Evolutionary conservation across 164 flowering plant genomes (phyloP).

Genomic region (Houttuynia cordata): DNA sequence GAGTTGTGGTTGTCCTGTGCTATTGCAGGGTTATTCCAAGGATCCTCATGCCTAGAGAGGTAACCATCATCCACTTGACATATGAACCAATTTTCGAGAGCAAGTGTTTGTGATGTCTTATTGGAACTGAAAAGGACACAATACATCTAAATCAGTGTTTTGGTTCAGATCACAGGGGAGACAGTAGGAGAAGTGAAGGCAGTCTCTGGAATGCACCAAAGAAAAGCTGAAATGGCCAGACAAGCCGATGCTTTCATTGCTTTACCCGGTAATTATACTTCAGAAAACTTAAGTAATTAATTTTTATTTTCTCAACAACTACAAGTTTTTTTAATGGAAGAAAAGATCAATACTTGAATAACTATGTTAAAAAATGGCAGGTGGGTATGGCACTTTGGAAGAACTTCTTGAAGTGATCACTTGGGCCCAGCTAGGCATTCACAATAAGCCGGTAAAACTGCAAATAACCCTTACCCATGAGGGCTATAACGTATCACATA

Average conservation of each 20-base stretch:
- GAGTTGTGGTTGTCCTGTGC: conserved; percentile 40
- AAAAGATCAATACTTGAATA: too few relatives aligned
- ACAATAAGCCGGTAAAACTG: conserved; percentile 48
- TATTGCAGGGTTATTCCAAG: conserved; percentile 80
- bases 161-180: conserved; percentile 57
- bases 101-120: too few relatives aligned
- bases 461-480: too few relatives aligned
- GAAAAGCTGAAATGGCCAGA: conserved; percentile 87
- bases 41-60: conserved; percentile 98
- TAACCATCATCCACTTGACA: conserved; percentile 15
- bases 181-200: conserved; percentile 66
- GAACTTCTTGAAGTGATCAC: conserved; percentile 69
- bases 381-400: conserved; percentile 69
- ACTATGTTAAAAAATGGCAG: conserved; percentile 19
- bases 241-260: conserved; percentile 87
- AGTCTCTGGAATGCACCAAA: conserved; percentile 72
- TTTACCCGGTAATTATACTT: conserved; percentile 24
- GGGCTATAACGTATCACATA: too few relatives aligned
- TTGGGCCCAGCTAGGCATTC: conserved; percentile 74
- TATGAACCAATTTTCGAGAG: too few relatives aligned
- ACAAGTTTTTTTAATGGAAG: too few relatives aligned
- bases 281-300: too few relatives aligned
- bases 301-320: too few relatives aligned
- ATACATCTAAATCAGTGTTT: too few relatives aligned
- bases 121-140: too few relatives aligned